phyloP scores from a whole-genome alignment of 441 rosid genomes.

The Mallotus japonicus region DNA sequence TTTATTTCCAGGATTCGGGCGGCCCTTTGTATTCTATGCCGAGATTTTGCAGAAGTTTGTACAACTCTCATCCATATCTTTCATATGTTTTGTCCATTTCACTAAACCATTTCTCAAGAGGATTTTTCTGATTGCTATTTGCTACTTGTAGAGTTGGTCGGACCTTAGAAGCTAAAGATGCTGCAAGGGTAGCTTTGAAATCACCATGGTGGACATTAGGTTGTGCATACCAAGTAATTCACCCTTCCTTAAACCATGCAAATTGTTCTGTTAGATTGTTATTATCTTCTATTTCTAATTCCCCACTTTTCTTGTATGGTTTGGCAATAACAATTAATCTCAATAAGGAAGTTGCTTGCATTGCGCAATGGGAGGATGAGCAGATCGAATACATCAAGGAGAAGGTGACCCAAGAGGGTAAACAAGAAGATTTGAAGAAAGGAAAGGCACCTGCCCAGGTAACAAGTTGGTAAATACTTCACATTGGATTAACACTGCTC shows the following conservation, averaged over 20 bases:
- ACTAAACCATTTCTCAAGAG: constrained; percentile 18
- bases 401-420: constrained; percentile 75
- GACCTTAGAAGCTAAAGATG: constrained; percentile 71
- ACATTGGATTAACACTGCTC: neutral
- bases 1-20: constrained; percentile 82
- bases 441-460: constrained; percentile 83
- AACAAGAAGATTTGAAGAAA: constrained; percentile 68
- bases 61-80: constrained; percentile 16
- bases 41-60: constrained; percentile 63
- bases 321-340: constrained; percentile 7
- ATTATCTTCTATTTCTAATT: neutral
- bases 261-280: neutral
- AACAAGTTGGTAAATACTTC: constrained; percentile 2
- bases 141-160: constrained; percentile 54
- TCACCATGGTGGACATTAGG: constrained; percentile 97
- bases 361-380: constrained; percentile 90
- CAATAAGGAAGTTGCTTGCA: constrained; percentile 62
- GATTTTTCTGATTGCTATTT: constrained; percentile 15
- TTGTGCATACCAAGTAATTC: constrained; percentile 60
- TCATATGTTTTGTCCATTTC: constrained; percentile 3
- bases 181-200: constrained; percentile 81
- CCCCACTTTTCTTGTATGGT: neutral
- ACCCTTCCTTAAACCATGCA: constrained; percentile 12
- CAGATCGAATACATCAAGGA: constrained; percentile 77
- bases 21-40: constrained; percentile 80